Evolutionary conservation across 2,329 filamentous ascomycete species (phyloP), one percentile per base, ranked within the genome.

Genomic region (Aureobasidium sp.): DNA sequence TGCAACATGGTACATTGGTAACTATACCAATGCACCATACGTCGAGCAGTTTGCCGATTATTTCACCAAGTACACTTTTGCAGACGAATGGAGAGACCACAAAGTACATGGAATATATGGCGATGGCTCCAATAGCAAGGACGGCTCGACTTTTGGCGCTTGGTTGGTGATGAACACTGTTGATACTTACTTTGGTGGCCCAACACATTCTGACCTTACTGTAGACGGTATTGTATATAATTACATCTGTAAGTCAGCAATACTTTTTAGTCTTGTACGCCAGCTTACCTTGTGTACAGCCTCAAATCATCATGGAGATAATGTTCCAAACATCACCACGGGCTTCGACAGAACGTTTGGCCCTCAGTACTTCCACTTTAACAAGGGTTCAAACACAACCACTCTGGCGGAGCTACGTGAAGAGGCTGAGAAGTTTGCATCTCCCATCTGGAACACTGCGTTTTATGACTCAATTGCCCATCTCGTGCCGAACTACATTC

Each of bases 141-240:
- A 82, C 63, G 80, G 80, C 13, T 77, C 76, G 0, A 80, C 80
- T 0, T 87, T 80, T 64, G 84, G 84, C 1, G 81, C 82, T 1
- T 87, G 84, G 84, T 72, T 87, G 15, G 82, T 87, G 0, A 83
- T 85, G 79, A 86, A 86, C 67, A 86, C 82, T 0, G 81, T 80
- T 65, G 84, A 87, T 57, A 85, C 83, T 0, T 86, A 85, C 66
- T 86, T 81, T 67, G 82, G 82, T 9, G 85, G 84, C 0, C 84
- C 84, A 0, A 72, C 84, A 2, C 84, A 87, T 70, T 86, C 84
- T 0, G 85, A 87, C 67, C 73, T 87, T 6, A 80, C 80, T 0
- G 85, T 87, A 0, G 85, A 87, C 66, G 84, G 84, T 0, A 86
- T 87, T 51, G 78, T 87, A 0, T 87, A 87, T 70, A 86, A 87